phyloP scores from a whole-genome alignment of 2,329 filamentous ascomycete genomes.

The Epichloe glyceriae region DNA sequence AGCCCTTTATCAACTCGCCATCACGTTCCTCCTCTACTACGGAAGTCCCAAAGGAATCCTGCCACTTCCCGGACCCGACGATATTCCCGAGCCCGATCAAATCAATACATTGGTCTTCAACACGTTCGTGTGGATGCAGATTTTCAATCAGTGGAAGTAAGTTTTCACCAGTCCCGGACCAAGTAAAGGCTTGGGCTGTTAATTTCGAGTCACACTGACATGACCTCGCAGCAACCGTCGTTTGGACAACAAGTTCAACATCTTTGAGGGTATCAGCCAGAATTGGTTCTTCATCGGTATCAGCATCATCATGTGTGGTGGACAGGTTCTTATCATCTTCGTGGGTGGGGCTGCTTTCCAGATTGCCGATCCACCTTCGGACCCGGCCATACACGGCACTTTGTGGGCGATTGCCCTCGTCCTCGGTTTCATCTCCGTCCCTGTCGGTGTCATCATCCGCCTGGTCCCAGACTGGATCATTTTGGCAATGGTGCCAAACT shows the following conservation, averaged over 20 bases:
- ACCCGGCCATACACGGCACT: conserved; percentile 36
- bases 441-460: conserved; percentile 69
- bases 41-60: conserved; percentile 34
- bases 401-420: conserved; percentile 86
- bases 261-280: conserved; percentile 73
- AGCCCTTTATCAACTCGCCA: conserved; percentile 73
- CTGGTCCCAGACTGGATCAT: conserved; percentile 64
- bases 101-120: conserved; percentile 86
- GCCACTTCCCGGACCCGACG: conserved; percentile 35
- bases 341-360: conserved; percentile 73
- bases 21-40: conserved; percentile 73
- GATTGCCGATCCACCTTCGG: conserved; percentile 36
- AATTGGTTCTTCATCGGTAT: conserved; percentile 88
- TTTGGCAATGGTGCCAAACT: conserved; percentile 36
- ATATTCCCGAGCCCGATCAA: conserved; percentile 26
- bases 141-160: conserved; percentile 95
- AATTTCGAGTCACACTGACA: conserved; percentile 2
- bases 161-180: conserved; percentile 18
- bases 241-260: conserved; percentile 88
- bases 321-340: conserved; percentile 81
- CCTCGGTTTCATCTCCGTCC: conserved; percentile 72
- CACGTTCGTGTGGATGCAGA: conserved; percentile 99
- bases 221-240: conserved; percentile 56
- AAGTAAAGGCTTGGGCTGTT: background rate
- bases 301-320: conserved; percentile 74